phyloP scores from a whole-genome alignment of 768 basidiomycete genomes.

The Candolleomyces efflorescens region DNA sequence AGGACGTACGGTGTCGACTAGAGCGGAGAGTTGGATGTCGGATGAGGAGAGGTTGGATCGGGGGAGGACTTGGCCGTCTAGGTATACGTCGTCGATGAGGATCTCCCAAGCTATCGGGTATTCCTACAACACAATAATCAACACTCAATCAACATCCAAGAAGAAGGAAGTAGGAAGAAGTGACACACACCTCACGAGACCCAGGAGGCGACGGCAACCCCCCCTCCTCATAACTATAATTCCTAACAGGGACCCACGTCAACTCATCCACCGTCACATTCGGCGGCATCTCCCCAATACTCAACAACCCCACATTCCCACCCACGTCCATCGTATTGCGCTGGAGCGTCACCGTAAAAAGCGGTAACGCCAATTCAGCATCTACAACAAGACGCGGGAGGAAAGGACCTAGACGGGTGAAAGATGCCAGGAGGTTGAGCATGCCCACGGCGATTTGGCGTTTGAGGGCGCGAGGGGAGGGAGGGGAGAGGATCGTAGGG shows the following conservation, averaged over 20 bases:
- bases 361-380: constrained; percentile 33
- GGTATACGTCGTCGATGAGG: constrained; percentile 63
- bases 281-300: constrained; percentile 60
- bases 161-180: not conserved
- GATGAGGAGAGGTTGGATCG: constrained; percentile 47
- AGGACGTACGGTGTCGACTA: constrained; percentile 63
- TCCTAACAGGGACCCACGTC: constrained; percentile 63
- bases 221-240: constrained; percentile 46
- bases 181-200: constrained; percentile 51
- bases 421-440: constrained; percentile 30
- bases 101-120: constrained; percentile 74
- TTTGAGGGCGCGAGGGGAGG: no score
- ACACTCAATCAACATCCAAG: not conserved
- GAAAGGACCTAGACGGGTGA: constrained; percentile 40
- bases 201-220: constrained; percentile 53
- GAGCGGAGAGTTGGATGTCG: constrained; percentile 52
- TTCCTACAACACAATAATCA: no score
- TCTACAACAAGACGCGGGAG: constrained; percentile 41
- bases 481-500: constrained; percentile 14
- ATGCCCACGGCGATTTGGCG: constrained; percentile 10
- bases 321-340: constrained; percentile 66
- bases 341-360: constrained; percentile 61
- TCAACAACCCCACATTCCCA: constrained; percentile 61
- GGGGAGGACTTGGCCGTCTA: constrained; percentile 61
- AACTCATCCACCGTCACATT: constrained; percentile 44